Percentiles rank a stretch among this genome's conserved stretches.
These are phyloP conservation scores for Rhodotorula sp. DNA, from an alignment of 1,284 basidiomycete species.

Conservation along the genomic window DNA sequence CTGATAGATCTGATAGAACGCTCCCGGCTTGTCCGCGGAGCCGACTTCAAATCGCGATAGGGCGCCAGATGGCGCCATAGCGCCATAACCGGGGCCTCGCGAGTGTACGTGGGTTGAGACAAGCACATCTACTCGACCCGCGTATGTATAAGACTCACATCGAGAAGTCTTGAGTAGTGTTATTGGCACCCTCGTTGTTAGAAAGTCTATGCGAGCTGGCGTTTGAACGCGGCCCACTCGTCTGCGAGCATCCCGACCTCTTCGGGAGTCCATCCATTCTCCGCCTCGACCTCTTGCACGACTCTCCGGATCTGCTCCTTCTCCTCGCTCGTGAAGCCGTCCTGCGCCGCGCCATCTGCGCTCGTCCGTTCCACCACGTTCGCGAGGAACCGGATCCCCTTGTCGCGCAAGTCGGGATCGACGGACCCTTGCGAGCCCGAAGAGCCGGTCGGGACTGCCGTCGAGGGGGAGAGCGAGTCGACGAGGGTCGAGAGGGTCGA, in stretches of 20 bases:
- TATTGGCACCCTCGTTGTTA: not conserved
- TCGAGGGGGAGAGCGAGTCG: conserved; percentile 33
- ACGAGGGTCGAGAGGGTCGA: conserved; percentile 50
- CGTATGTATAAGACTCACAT: too few species aligned
- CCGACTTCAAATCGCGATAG: too few species aligned
- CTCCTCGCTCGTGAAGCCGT: conserved; percentile 45
- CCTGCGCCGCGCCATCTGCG: not conserved
- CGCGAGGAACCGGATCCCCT: conserved; percentile 63
- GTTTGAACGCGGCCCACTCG: conserved; percentile 42
- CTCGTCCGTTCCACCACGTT: conserved; percentile 45
- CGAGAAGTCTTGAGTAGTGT: not conserved
- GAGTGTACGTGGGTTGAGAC: too few species aligned
- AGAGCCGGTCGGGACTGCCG: conserved; percentile 58
- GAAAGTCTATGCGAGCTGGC: conserved; percentile 13
- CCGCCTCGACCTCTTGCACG: conserved; percentile 46
- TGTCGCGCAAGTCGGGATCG: conserved; percentile 80
- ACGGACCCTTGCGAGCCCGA: conserved; percentile 65
- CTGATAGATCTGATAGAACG: too few species aligned
- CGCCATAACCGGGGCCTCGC: too few species aligned
- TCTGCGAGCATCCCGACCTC: conserved; percentile 40
- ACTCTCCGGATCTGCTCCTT: conserved; percentile 46
- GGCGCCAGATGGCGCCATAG: too few species aligned
- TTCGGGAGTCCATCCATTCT: conserved; percentile 38
- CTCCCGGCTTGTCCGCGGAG: too few species aligned
- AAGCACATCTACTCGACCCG: too few species aligned